Base-by-base conservation (phyloP, 129 eudicot species). In the Chrysanthemum seticuspe region DNA sequence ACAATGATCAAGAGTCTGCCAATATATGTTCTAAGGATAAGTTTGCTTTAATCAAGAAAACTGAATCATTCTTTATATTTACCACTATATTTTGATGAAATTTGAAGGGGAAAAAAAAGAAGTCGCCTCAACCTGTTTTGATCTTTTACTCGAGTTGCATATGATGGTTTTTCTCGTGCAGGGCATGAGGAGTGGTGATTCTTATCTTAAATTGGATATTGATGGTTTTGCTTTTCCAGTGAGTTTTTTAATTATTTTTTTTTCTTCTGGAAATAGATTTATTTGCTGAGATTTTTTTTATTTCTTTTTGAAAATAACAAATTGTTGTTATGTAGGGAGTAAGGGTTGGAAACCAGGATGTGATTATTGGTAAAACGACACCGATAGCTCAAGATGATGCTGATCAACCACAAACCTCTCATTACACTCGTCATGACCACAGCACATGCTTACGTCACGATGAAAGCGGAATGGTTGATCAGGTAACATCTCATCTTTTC, bases 401-500 rank as follows among this genome's bases (percentile, higher is more conserved):
- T 34, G 6, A 91, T 31, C 90, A 86, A 51, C 96, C 92, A 36
- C 95, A 84, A 72, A 85, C 92, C 76, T 82, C 97, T 0, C 83
- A 96, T 13, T 94, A 87, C 76, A 85, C 97, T 9, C 85, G 82
- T n/a, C 83, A 86, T 19, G 98, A 94, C 74, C 98, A 90, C 78
- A 94, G 98, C 74, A 94, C 95, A 45, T 90, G 91, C 72, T 71
- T 90, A 27, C 91, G 97, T 44, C 98, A 94, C 68, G 90, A 96
- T 79, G 98, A 94, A 86, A 94, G 82, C 15, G 97, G 98, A 21
- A 90, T 94, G 74, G 97, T 94, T 27, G 98, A 94, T 79, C 98
- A 89, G 85, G 98, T 81, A 40, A 25, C 44, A 11, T 15, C 6
- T 34, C 10, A 25, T 15, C 45, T 2, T 3, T 12, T n/a, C 57